phyloP scores from a whole-genome alignment of 1,284 basidiomycete genomes.

The Cryptococcus hybrid region DNA sequence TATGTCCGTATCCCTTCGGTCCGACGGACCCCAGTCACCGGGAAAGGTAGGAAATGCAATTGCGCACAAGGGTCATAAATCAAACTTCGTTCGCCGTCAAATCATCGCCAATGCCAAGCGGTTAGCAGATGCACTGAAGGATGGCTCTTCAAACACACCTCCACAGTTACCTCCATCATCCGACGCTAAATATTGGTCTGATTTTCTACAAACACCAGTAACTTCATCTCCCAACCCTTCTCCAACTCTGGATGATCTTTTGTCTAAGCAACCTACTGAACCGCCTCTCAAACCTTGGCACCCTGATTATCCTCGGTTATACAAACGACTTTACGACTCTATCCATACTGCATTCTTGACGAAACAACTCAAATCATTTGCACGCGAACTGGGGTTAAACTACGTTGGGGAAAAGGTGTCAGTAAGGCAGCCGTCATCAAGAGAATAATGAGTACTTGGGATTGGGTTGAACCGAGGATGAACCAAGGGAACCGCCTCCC shows the following conservation, averaged over 20 bases:
- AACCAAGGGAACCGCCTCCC: conserved; percentile 1
- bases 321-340: conserved; percentile 8
- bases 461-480: conserved; percentile 10
- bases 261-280: conserved; percentile 3
- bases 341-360: conserved; percentile 13
- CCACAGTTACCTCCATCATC: background rate
- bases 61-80: background rate
- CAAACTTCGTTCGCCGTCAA: background rate
- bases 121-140: conserved; percentile 7
- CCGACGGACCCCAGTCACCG: background rate
- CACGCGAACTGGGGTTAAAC: conserved; percentile 1
- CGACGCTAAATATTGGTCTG: background rate
- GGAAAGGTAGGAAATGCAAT: background rate
- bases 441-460: conserved; percentile 13
- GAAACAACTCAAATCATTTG: conserved; percentile 8
- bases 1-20: background rate
- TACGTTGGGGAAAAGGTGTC: background rate
- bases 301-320: conserved; percentile 3
- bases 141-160: background rate
- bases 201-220: background rate
- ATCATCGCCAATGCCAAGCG: conserved; percentile 6
- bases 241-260: conserved; percentile 11
- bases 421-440: conserved; percentile 3
- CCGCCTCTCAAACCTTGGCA: conserved; percentile 12
- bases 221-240: background rate